Evolutionary conservation across 1,284 basidiomycete genomes (phyloP).

Genomic region (Apiotrichum porosum): DNA sequence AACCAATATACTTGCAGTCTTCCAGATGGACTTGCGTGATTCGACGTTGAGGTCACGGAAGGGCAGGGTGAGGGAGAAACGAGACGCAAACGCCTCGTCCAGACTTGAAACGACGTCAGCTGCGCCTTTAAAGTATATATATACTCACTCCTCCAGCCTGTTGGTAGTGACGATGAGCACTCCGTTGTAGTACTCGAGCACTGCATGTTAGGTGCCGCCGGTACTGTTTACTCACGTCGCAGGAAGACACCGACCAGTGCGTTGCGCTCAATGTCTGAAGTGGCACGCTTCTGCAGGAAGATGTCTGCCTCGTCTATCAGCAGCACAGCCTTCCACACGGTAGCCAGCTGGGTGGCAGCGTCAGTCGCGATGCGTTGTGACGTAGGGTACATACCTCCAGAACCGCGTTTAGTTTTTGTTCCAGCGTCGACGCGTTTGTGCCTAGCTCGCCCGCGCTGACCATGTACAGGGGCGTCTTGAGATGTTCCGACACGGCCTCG

Average conservation of each 20-base stretch:
- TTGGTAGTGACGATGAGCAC: slow-evolving; percentile 21
- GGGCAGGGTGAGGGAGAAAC: slow-evolving; percentile 19
- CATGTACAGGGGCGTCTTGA: slow-evolving; percentile 15
- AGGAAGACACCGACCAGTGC: slow-evolving; percentile 16
- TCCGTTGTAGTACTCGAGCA: slow-evolving; percentile 22
- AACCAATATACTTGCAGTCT: background rate
- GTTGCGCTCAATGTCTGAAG: slow-evolving; percentile 13
- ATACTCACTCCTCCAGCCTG: slow-evolving; percentile 8
- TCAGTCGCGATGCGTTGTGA: too few relatives aligned
- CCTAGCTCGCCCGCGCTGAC: slow-evolving; percentile 17
- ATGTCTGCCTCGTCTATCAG: slow-evolving; percentile 27
- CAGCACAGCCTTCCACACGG: slow-evolving; percentile 18
- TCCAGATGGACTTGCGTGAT: slow-evolving; percentile 11
- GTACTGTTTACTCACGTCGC: slow-evolving; percentile 5
- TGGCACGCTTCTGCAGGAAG: slow-evolving; percentile 14
- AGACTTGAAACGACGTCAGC: too few relatives aligned
- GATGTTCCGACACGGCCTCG: slow-evolving; percentile 16
- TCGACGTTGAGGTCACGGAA: slow-evolving; percentile 15
- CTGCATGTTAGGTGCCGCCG: background rate
- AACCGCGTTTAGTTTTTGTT: slow-evolving; percentile 8
- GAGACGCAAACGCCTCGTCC: slow-evolving; percentile 20
- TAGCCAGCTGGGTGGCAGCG: too few relatives aligned
- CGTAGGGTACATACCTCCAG: too few relatives aligned
- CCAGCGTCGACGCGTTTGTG: slow-evolving; percentile 6
- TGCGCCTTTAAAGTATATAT: too few relatives aligned